Percentiles rank a stretch among this genome's conserved stretches.
Evolutionary conservation across 768 basidiomycete genomes (phyloP).

Genomic region (Cubamyces lactineus): DNA sequence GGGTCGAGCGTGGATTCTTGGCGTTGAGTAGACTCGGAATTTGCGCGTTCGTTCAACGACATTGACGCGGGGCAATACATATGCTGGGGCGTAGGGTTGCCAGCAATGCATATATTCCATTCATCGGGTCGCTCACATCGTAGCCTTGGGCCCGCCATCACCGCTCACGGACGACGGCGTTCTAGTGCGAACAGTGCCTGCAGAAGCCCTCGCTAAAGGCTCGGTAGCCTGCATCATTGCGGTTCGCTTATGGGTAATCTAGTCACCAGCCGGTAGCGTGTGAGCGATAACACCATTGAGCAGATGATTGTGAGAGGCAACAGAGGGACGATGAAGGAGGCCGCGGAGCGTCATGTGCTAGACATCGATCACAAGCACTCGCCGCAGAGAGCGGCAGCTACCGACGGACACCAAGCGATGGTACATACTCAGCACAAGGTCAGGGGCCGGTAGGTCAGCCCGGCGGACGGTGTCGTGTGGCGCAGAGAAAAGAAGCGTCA

Average conservation of each 20-base stretch:
- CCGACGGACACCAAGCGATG: background rate
- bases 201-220: conserved; percentile 15
- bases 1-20: no score
- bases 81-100: no score
- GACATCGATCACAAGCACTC: no score
- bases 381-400: no score
- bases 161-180: background rate
- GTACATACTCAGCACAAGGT: background rate
- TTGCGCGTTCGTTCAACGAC: no score
- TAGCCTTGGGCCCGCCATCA: background rate
- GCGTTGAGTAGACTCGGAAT: no score
- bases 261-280: conserved; percentile 19
- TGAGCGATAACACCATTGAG: background rate
- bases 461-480: background rate
- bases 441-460: background rate
- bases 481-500: background rate
- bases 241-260: conserved; percentile 7
- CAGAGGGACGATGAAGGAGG: background rate
- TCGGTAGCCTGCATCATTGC: conserved; percentile 10
- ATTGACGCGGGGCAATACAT: no score
- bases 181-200: conserved; percentile 15
- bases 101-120: no score
- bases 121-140: background rate
- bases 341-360: no score
- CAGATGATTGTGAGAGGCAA: background rate